A percentile compares a stretch with the other conserved stretches of the same genome.
These are phyloP conservation scores for Candida anutae DNA, from an alignment of 1,139 yeast species.

Conservation along the genomic window DNA sequence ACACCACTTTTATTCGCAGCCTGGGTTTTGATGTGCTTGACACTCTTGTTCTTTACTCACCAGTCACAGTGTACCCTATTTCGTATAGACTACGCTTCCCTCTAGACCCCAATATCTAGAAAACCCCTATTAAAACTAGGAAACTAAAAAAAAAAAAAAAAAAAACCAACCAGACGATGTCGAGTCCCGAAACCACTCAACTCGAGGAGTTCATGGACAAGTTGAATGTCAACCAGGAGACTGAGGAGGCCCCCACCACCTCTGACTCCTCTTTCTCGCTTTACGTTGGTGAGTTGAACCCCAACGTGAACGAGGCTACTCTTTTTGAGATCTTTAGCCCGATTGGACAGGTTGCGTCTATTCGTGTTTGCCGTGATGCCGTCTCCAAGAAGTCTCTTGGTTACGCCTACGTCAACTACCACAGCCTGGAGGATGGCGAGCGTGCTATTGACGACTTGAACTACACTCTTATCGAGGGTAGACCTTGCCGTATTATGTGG, in stretches of 20 bases:
- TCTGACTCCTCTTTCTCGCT: constrained; percentile 71
- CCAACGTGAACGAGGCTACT: constrained; percentile 88
- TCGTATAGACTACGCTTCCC: background rate
- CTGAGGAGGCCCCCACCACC: constrained; percentile 27
- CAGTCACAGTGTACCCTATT: too few species aligned
- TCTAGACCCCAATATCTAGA: background rate
- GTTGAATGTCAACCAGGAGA: constrained; percentile 33
- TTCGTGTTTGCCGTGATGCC: constrained; percentile 98
- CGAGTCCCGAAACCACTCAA: constrained; percentile 24
- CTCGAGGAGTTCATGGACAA: constrained; percentile 51
- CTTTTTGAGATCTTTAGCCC: constrained; percentile 92
- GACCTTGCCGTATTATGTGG: constrained; percentile 99
- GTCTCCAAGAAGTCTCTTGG: constrained; percentile 95
- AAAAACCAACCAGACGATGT: constrained; percentile 3
- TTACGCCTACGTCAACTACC: constrained; percentile 97
- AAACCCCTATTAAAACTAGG: background rate
- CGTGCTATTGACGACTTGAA: constrained; percentile 93
- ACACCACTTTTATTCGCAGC: too few species aligned
- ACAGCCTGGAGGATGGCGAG: constrained; percentile 84
- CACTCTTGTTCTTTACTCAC: too few species aligned
- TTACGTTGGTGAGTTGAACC: constrained; percentile 96
- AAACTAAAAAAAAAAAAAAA: constrained; percentile 1
- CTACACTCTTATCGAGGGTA: constrained; percentile 90
- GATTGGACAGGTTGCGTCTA: constrained; percentile 92
- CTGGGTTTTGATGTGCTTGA: too few species aligned